phyloP scores from a whole-genome alignment of 352 stramenopile species.

The Phytophthora sp. region DNA sequence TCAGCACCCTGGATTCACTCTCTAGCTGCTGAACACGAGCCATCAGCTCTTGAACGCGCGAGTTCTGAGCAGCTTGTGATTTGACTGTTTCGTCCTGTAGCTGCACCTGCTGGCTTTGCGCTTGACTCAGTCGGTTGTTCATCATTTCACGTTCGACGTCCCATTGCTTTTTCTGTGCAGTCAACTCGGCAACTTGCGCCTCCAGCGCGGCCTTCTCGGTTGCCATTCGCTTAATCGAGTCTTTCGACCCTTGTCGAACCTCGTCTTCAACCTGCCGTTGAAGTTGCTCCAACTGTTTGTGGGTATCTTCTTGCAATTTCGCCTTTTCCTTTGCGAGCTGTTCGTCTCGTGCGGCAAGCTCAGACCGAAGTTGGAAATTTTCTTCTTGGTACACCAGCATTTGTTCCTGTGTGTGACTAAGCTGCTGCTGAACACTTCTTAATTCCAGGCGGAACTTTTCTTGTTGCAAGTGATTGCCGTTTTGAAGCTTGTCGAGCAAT shows the following conservation, averaged over 20 bases:
- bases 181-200: conserved; percentile 50
- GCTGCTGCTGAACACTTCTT: conserved; percentile 61
- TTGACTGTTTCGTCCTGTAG: conserved; percentile 68
- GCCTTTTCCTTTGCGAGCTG: conserved; percentile 60
- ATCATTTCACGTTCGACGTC: conserved; percentile 60
- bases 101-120: conserved; percentile 57
- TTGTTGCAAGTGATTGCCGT: conserved; percentile 68
- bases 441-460: conserved; percentile 77
- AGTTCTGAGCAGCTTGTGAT: conserved; percentile 48
- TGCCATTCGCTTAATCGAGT: conserved; percentile 48
- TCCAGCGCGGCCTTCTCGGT: conserved; percentile 52
- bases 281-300: conserved; percentile 63
- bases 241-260: conserved; percentile 62
- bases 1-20: conserved; percentile 40
- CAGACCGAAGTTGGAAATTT: conserved; percentile 60
- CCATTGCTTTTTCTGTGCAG: conserved; percentile 52
- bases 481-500: conserved; percentile 72
- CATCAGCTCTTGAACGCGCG: conserved; percentile 55
- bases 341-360: conserved; percentile 66
- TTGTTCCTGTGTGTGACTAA: conserved; percentile 71
- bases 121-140: conserved; percentile 49
- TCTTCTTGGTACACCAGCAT: conserved; percentile 76
- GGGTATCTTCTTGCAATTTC: conserved; percentile 60
- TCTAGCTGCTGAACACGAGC: conserved; percentile 54
- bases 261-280: conserved; percentile 65